phyloP scores from a whole-genome alignment of 129 eudicot species.

The Saussurea involucrata region DNA sequence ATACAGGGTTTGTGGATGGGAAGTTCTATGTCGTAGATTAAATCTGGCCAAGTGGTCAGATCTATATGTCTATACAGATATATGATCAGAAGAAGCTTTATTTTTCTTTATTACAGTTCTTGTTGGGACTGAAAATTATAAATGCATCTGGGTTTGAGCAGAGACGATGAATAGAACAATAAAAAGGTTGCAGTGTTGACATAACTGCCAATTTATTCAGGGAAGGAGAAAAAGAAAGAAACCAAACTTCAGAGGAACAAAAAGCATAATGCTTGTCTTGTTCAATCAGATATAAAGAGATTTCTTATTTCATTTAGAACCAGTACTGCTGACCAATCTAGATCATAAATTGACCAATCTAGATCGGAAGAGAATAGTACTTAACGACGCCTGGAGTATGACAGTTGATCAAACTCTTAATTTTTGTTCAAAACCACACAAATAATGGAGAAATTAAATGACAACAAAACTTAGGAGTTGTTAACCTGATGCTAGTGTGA shows the following conservation, averaged over 20 bases:
- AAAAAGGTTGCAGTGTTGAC: constrained; percentile 32
- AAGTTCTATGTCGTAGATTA: constrained; percentile 2
- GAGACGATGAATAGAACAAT: constrained; percentile 13
- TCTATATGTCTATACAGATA: constrained; percentile 7
- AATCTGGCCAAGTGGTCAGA: constrained; percentile 29
- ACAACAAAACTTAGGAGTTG: background rate
- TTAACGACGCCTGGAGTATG: background rate
- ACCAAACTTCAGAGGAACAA: constrained; percentile 72
- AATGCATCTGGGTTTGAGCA: constrained; percentile 22
- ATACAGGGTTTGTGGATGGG: background rate
- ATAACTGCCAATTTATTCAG: constrained; percentile 43
- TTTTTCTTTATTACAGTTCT: constrained; percentile 14
- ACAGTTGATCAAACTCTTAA: constrained; percentile 40
- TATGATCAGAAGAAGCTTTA: constrained; percentile 7
- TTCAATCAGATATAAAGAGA: constrained; percentile 53
- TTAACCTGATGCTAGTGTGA: too few relatives aligned
- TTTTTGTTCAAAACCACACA: constrained; percentile 48
- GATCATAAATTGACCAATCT: constrained; percentile 1
- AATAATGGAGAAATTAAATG: constrained; percentile 7
- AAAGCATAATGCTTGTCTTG: constrained; percentile 65
- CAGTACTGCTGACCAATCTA: constrained; percentile 35
- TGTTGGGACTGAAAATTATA: constrained; percentile 21
- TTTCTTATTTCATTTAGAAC: constrained; percentile 17
- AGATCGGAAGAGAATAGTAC: background rate
- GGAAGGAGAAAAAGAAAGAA: background rate